Conservation (phyloP, 2,329 filamentous ascomycete species). For the Penicillium sp. region DNA sequence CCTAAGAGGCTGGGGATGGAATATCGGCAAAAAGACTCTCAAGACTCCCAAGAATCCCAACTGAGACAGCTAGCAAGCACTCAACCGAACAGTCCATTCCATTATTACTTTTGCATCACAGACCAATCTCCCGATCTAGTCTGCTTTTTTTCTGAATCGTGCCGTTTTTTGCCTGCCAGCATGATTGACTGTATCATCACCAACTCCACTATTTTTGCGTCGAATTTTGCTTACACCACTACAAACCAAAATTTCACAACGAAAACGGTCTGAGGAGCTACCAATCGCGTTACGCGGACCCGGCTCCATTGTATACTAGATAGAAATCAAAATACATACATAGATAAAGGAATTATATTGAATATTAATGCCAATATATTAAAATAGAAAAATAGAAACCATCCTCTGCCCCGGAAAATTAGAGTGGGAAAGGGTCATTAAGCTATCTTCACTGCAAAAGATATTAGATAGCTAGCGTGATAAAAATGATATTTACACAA, state of each 20-base stretch:
- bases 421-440: neutral
- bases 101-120: neutral
- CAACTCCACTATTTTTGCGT: neutral
- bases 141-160: neutral
- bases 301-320: neutral
- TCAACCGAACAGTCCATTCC: neutral
- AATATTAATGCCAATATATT: neutral
- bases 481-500: neutral
- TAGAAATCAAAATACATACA: neutral
- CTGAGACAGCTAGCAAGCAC: neutral
- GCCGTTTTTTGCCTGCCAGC: neutral
- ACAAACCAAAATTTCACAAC: neutral
- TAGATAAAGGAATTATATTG: neutral
- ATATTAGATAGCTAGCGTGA: neutral
- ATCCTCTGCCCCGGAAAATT: too few relatives aligned
- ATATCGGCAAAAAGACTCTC: constrained; percentile 74
- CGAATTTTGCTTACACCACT: neutral
- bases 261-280: too few relatives aligned
- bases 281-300: too few relatives aligned
- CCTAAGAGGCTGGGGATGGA: constrained; percentile 84
- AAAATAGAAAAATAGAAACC: neutral
- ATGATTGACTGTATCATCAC: neutral
- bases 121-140: constrained; percentile 3
- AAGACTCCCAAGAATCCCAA: constrained; percentile 20
- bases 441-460: too few relatives aligned